These are phyloP conservation scores for Backusella psychrophila DNA, from an alignment of 192 early-diverging fungal species.

Conservation along the genomic window DNA sequence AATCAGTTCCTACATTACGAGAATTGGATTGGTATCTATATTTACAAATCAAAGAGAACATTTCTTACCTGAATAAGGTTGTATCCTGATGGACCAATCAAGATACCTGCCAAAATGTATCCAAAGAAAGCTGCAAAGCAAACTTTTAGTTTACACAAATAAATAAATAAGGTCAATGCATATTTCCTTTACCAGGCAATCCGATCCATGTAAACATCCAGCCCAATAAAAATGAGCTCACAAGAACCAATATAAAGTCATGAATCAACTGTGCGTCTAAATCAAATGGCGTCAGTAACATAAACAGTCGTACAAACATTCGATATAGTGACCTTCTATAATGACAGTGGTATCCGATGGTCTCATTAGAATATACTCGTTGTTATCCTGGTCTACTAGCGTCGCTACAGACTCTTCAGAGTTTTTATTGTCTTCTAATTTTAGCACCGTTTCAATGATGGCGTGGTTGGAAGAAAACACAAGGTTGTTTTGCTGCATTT, in stretches of 20 bases:
- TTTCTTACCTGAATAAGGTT: slow-evolving; percentile 46
- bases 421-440: slow-evolving; percentile 26
- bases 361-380: slow-evolving; percentile 52
- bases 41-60: not conserved
- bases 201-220: slow-evolving; percentile 36
- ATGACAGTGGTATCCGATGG: slow-evolving; percentile 44
- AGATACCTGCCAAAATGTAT: slow-evolving; percentile 50
- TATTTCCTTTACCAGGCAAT: slow-evolving; percentile 32
- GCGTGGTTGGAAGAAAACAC: slow-evolving; percentile 23
- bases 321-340: slow-evolving; percentile 35
- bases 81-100: slow-evolving; percentile 44
- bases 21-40: not conserved
- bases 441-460: slow-evolving; percentile 42
- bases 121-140: slow-evolving; percentile 51
- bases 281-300: not conserved
- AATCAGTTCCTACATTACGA: slow-evolving; percentile 31
- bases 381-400: slow-evolving; percentile 50
- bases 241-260: slow-evolving; percentile 43
- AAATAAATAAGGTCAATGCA: not conserved
- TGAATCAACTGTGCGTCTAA: slow-evolving; percentile 42
- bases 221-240: slow-evolving; percentile 39
- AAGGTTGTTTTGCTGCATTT: slow-evolving; percentile 33
- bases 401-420: slow-evolving; percentile 31
- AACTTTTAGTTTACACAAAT: slow-evolving; percentile 11
- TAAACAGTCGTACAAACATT: not conserved